Percentiles rank a stretch among this genome's conserved stretches.
phyloP scores from a whole-genome alignment of 2,329 filamentous ascomycete species.

The Apiospora aurea region DNA sequence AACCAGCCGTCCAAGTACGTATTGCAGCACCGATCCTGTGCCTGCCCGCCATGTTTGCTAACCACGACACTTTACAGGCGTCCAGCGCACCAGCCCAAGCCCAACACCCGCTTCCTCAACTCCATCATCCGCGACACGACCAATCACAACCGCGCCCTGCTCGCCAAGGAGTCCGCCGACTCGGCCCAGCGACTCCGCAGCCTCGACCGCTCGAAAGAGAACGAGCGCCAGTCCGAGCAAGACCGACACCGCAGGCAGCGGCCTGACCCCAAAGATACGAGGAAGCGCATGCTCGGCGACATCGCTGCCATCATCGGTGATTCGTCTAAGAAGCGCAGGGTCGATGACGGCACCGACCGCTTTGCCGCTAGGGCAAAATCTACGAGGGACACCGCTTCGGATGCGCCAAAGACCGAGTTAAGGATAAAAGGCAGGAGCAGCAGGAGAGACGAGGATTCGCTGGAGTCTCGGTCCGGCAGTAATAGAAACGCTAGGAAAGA shows the following conservation, averaged over 20 bases:
- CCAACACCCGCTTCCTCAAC: slow-evolving; percentile 88
- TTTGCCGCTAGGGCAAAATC: slow-evolving; percentile 21
- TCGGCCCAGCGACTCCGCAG: slow-evolving; percentile 73
- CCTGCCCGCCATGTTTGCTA: slow-evolving; percentile 3
- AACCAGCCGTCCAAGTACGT: slow-evolving; percentile 54
- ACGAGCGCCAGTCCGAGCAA: slow-evolving; percentile 45
- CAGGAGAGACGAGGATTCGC: slow-evolving; percentile 27
- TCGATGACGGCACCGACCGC: slow-evolving; percentile 34
- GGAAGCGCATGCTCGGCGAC: slow-evolving; percentile 65
- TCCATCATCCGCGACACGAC: slow-evolving; percentile 90
- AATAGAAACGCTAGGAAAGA: slow-evolving; percentile 37
- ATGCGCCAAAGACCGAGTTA: background rate
- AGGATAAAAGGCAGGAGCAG: slow-evolving; percentile 29
- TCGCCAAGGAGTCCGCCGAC: slow-evolving; percentile 84
- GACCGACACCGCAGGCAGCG: slow-evolving; percentile 47
- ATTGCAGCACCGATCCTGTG: background rate
- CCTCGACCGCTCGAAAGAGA: slow-evolving; percentile 59
- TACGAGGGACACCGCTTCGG: background rate
- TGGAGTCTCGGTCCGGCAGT: slow-evolving; percentile 31
- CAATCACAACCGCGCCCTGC: slow-evolving; percentile 84
- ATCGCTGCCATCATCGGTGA: slow-evolving; percentile 65
- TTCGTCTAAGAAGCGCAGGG: slow-evolving; percentile 46
- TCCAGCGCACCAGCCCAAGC: slow-evolving; percentile 73
- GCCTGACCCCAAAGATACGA: slow-evolving; percentile 58
- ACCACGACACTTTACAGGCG: slow-evolving; percentile 54